These are phyloP conservation scores for Erythrobasidium yunnanense DNA, from an alignment of 768 basidiomycete species.

Conservation along the genomic window DNA sequence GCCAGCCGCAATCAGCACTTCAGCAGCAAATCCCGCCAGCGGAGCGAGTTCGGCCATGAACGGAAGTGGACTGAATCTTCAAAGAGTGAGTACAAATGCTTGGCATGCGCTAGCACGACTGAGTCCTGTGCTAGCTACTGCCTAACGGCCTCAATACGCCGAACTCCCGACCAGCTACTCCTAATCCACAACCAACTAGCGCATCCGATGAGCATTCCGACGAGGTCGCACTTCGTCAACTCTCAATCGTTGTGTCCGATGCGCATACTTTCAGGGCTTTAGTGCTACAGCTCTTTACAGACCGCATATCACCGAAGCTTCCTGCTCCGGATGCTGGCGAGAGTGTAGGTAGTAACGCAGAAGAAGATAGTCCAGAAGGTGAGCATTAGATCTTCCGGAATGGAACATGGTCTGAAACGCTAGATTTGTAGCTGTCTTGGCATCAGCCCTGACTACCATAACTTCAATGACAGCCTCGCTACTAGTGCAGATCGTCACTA, in stretches of 20 bases:
- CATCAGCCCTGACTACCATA: slow-evolving; percentile 49
- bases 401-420: neutral
- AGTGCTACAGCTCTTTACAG: slow-evolving; percentile 54
- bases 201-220: slow-evolving; percentile 51
- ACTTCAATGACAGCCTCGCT: slow-evolving; percentile 51
- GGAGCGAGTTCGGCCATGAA: neutral
- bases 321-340: slow-evolving; percentile 40
- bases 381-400: neutral
- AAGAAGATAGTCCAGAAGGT: slow-evolving; percentile 7
- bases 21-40: slow-evolving; percentile 3
- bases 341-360: neutral
- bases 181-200: slow-evolving; percentile 34
- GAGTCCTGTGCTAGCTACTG: neutral
- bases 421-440: slow-evolving; percentile 45
- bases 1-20: neutral
- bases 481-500: slow-evolving; percentile 55
- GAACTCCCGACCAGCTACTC: neutral
- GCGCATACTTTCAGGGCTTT: slow-evolving; percentile 52
- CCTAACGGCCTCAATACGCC: neutral
- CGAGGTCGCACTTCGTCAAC: slow-evolving; percentile 51
- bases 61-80: neutral
- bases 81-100: neutral
- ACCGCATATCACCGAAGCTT: slow-evolving; percentile 56
- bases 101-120: neutral
- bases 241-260: slow-evolving; percentile 59